Base-by-base conservation (phyloP, 371 early-diverging fungal species). In the Capillidium rhysosporum region DNA sequence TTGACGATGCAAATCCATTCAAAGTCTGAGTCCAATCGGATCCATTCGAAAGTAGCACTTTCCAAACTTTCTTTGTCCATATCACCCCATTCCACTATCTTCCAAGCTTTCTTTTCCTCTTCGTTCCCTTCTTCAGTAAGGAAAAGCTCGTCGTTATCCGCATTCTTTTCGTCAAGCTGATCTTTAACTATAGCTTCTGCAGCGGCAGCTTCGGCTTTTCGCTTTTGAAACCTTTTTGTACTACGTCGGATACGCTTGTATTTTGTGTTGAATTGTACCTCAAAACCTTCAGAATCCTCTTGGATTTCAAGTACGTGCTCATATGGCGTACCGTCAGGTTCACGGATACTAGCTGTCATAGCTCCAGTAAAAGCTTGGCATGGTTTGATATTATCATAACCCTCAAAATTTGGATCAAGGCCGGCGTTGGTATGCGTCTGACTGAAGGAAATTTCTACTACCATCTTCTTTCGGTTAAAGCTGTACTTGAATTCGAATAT, bases 251-350 rank as follows among this genome's bases (percentile, higher is more conserved):
- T 89, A 59, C 93, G 83, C 68, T 92, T 92, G 64, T 93, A 92
- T 62, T 92, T 92, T 7, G 94, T 92, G 61, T 96, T 89, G 67
- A 90, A 96, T 55, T 80, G 84, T 9, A 96, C 82, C 58, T 93
- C 90, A 55, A 83, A 88, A 46, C 79, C 74, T 58, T 89, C 76
- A 20, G 67, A 57, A 14, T 58, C 55, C 24, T 84, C 83, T 40
- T 85, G 82, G 31, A 96, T 82, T 40, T 83, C 80, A 25, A 96
- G 66, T 28, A 92, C 86, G 57, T 90, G 92, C 56, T 93, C 94
- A 61, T 90, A 94, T 0, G 86, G 86, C 1, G 83, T 86, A 24
- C 90, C 92, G 48, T 86, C 84, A 0, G 97, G 91, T 68, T 94
- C 97, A 49, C 89, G 89, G 28, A 94, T 81, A 9, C 90, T 77